Conservation (phyloP, 148 eudicot genomes). For the Spergularia bocconei region DNA sequence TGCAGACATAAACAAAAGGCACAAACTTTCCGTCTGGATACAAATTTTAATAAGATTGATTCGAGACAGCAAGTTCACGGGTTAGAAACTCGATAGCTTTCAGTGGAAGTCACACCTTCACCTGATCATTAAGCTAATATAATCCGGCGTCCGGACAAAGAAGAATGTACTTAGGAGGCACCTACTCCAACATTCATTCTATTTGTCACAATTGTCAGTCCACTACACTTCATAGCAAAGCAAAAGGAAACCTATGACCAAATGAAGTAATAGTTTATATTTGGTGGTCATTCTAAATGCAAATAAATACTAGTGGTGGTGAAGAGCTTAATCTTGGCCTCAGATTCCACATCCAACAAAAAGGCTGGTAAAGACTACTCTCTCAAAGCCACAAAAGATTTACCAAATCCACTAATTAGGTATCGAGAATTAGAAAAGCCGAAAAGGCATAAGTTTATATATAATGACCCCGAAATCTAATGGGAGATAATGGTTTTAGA, state of each 20-base stretch:
- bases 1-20: constrained; percentile 3
- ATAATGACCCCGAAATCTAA: background rate
- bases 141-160: constrained; percentile 21
- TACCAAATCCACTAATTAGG: constrained; percentile 24
- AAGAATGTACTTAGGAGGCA: constrained; percentile 23
- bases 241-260: constrained; percentile 13
- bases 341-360: constrained; percentile 28
- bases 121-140: background rate
- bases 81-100: constrained; percentile 17
- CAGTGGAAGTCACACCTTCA: constrained; percentile 24
- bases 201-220: constrained; percentile 19
- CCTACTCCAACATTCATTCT: constrained; percentile 22
- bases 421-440: constrained; percentile 7
- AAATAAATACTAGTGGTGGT: constrained; percentile 2
- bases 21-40: background rate
- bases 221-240: constrained; percentile 2
- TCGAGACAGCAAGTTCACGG: constrained; percentile 11
- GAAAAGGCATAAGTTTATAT: constrained; percentile 8
- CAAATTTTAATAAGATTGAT: background rate
- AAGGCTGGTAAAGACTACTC: constrained; percentile 18
- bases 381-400: constrained; percentile 6
- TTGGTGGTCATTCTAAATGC: constrained; percentile 1
- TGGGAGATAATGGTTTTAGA: background rate
- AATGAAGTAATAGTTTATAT: constrained; percentile 7
- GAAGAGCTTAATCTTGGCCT: constrained; percentile 16